phyloP scores from a whole-genome alignment of 176 grass and related monocot species.

The Rhipidocladum racemiflorum region DNA sequence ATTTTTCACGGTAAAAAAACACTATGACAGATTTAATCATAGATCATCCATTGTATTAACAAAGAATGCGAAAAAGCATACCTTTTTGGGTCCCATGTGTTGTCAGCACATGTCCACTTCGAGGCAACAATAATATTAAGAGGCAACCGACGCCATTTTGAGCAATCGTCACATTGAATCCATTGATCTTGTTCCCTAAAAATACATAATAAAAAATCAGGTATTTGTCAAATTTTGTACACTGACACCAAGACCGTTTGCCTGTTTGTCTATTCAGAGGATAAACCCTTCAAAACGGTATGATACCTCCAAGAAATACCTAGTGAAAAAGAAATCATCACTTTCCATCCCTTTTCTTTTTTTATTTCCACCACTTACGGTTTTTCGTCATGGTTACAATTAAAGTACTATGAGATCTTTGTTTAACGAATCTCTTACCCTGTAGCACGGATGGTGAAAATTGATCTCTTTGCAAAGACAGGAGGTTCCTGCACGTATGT shows the following conservation, averaged over 20 bases:
- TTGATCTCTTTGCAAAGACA: slow-evolving; percentile 97
- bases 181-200: slow-evolving; percentile 97
- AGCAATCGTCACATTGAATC: slow-evolving; percentile 96
- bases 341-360: not conserved
- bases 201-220: slow-evolving; percentile 14
- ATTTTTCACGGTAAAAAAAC: not conserved
- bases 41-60: not conserved
- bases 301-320: not conserved
- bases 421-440: slow-evolving; percentile 55
- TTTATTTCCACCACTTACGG: not conserved
- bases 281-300: not conserved
- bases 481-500: slow-evolving; percentile 80
- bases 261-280: not conserved
- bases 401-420: not conserved
- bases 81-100: slow-evolving; percentile 73
- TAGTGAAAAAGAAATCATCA: not conserved
- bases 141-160: slow-evolving; percentile 89
- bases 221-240: slow-evolving; percentile 13
- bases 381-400: not conserved
- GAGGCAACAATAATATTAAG: slow-evolving; percentile 82
- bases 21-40: not conserved
- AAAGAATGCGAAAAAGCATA: slow-evolving; percentile 27
- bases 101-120: slow-evolving; percentile 82
- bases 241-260: not conserved
- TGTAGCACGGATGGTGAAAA: slow-evolving; percentile 76